Evolutionary conservation across 1,284 basidiomycete species (phyloP).

Genomic region (Rhizoctonia solani): DNA sequence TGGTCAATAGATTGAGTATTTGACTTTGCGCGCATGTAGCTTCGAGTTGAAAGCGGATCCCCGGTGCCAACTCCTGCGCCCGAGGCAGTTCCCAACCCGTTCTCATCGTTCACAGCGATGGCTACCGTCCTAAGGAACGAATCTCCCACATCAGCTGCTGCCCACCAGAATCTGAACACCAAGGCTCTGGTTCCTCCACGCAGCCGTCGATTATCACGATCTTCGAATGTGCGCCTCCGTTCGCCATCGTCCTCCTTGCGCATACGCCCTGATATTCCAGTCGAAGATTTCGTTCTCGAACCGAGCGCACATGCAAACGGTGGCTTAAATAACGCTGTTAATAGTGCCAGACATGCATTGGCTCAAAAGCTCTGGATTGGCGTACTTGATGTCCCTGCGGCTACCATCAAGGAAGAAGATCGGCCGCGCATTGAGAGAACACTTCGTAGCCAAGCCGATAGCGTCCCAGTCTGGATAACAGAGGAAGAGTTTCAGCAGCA

Average conservation of each 20-base stretch:
- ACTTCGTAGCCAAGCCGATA: slow-evolving; percentile 60
- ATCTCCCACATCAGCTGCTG: background rate
- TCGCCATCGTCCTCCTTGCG: slow-evolving; percentile 10
- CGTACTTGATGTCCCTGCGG: slow-evolving; percentile 71
- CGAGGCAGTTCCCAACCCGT: slow-evolving; percentile 47
- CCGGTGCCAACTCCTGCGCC: slow-evolving; percentile 43
- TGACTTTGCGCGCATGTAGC: background rate
- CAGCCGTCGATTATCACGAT: slow-evolving; percentile 57
- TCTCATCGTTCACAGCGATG: slow-evolving; percentile 42
- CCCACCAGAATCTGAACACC: slow-evolving; percentile 44
- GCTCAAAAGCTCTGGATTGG: slow-evolving; percentile 75
- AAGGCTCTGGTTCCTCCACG: background rate
- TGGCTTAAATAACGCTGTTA: slow-evolving; percentile 76
- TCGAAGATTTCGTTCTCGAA: slow-evolving; percentile 59
- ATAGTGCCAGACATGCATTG: slow-evolving; percentile 61
- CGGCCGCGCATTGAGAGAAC: slow-evolving; percentile 62
- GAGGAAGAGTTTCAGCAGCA: slow-evolving; percentile 74
- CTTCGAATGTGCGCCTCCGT: slow-evolving; percentile 39
- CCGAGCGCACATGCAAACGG: slow-evolving; percentile 76
- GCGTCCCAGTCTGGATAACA: slow-evolving; percentile 77
- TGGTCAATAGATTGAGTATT: background rate
- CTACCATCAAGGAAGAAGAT: slow-evolving; percentile 60
- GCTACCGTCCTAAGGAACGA: background rate
- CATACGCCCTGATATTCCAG: slow-evolving; percentile 38
- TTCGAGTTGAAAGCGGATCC: slow-evolving; percentile 50